Percentiles rank a stretch among this genome's conserved stretches.
Conservation (phyloP, 2,329 filamentous ascomycete genomes). For the Phoma sp. region DNA sequence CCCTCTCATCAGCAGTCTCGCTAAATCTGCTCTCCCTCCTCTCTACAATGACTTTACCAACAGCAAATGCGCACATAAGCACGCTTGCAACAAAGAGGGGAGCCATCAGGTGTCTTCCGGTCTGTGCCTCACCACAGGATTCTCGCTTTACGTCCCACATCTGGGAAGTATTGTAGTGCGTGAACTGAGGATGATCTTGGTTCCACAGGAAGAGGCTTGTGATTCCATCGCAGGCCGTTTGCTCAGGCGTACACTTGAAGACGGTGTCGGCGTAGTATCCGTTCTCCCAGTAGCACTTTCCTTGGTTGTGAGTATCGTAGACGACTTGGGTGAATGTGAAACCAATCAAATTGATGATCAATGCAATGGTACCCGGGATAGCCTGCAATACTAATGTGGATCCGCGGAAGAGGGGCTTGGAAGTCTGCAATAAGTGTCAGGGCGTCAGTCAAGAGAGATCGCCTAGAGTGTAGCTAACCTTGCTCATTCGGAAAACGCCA, state of each 20-base stretch:
- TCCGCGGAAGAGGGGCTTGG: not conserved
- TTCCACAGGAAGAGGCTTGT: not conserved
- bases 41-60: constrained; percentile 1
- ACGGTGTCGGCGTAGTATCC: constrained; percentile 6
- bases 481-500: not conserved
- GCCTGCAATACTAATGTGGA: not conserved
- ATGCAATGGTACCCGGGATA: not conserved
- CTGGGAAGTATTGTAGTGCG: too few species aligned
- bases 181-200: not conserved
- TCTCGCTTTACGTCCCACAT: not conserved
- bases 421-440: not conserved
- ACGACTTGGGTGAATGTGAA: constrained; percentile 6
- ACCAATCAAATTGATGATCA: constrained; percentile 3
- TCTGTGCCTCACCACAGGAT: constrained; percentile 3
- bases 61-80: not conserved
- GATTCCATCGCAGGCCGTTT: constrained; percentile 7
- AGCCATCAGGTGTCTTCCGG: not conserved
- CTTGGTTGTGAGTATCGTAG: constrained; percentile 6
- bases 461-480: not conserved
- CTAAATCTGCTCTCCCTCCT: not conserved
- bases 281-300: constrained; percentile 5
- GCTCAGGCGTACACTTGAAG: constrained; percentile 10
- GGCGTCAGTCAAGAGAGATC: not conserved
- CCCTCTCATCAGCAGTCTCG: constrained; percentile 12
- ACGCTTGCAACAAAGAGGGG: constrained; percentile 5